Base-by-base conservation (phyloP, 176 grass and related monocot genomes). In the Phoenix roebelenii region DNA sequence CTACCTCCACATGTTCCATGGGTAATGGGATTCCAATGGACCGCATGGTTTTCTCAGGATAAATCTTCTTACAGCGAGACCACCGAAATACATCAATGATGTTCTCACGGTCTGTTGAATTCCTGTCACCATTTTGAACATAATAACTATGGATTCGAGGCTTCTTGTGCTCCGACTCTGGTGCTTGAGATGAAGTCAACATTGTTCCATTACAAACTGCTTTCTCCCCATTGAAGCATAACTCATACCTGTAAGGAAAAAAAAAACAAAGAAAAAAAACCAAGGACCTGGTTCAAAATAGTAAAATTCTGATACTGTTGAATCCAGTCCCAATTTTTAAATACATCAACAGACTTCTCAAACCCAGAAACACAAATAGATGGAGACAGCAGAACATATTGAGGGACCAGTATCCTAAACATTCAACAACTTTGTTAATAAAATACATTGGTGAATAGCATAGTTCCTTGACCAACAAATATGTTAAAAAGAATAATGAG, bases 141-240 rank as follows among this genome's bases (percentile, higher is more conserved):
- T 91, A 77, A 44, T 83, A 77, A 24, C 58, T 72, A 57, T 73
- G 75, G 61, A 72, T 87, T 61, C 88, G 92, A 61, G 74, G 74
- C 60, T 81, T 89, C 16, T 82, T 81, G 2, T 39, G 17, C 61
- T 85, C 79, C 24, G 57, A 18, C 4, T 90, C 75, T 4, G 68
- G 58, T 49, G 65, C 56, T n/a, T 57, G 75, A 78, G 75, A 79
- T 69, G 72, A 63, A 55, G 50, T 73, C 4, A 5, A 52, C 7
- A 30, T 78, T 52, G 77, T 53, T 53, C 77, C 88, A 66, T 69
- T 57, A 65, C 66, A 18, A 22, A 55, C 51, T 48, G 75, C 52
- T 62, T 64, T 98, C 65, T 98, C 93, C 44, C 93, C 87, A 20
- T 61, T 83, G 52, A 75, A 97, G 64, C 87, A 98, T 28, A 98